Evolutionary conservation across 768 basidiomycete species (phyloP), one percentile per base, ranked within the genome.

Genomic region (Serendipita sp.): DNA sequence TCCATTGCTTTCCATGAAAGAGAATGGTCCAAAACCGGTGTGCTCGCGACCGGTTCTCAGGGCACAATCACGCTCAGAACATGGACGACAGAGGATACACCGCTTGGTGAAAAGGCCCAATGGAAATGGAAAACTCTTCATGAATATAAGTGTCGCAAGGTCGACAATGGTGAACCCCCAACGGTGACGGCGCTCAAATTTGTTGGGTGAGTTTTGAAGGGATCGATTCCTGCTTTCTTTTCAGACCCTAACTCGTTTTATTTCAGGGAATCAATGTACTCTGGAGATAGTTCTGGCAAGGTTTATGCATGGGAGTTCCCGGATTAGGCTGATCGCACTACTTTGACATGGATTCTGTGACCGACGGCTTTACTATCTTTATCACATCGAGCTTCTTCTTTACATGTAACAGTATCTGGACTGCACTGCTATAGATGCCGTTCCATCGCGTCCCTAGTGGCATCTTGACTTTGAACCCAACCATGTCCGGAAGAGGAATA

Each of bases 1-100:
- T 84, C 88, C 0, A 72, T 96, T 60, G 84, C 86, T 0, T 95
- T 95, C 75, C 86, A 90, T 64, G 89, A 94, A 69, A 81, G 93
- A 34, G 93, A 95, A 68, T 95, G 88, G 71, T 83, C 88, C 0
- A 77, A 80, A 64, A 74, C 82, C 0, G 88, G 88, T 3, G 76
- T 91, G 3, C 77, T 96, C n/a, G 90, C 90, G 0, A 85, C 85
- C 0, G 80, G 83, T 3, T 76, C 82, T 0, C 87, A 89, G 65
- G 88, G 90, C 4, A 79, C 82, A 2, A 84, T 92, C 61, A 81
- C 82, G 0, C 74, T 96, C n/a, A 77, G 88, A 64, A 88, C 91
- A 0, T 92, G 92, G 86, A 86, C 82, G 16, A 79, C 88, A 0
- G 85, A 91, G 64, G 81, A 82, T 13, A 86, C 88, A 0, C 82